These are phyloP conservation scores for Starmerella tilneyi DNA, from an alignment of 805 yeast species.

Conservation along the genomic window DNA sequence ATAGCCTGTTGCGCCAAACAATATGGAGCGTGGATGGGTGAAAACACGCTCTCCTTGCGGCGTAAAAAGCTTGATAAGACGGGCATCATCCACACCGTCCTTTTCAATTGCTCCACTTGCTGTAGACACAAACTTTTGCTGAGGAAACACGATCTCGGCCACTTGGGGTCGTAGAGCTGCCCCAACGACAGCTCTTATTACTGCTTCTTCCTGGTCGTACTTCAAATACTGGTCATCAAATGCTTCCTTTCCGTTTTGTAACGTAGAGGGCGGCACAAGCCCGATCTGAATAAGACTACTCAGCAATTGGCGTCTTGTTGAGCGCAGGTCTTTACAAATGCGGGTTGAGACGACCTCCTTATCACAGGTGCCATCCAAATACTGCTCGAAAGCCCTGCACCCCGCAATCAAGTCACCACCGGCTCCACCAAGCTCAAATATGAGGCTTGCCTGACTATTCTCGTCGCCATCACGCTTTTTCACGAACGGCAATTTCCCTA, in stretches of 20 bases:
- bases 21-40: conserved; percentile 73
- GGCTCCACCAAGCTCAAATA: conserved; percentile 32
- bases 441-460: conserved; percentile 1
- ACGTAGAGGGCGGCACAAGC: conserved; percentile 43
- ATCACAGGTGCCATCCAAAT: conserved; percentile 26
- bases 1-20: conserved; percentile 44
- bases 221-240: conserved; percentile 15
- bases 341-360: neutral
- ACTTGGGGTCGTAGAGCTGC: conserved; percentile 78
- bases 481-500: conserved; percentile 65
- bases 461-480: conserved; percentile 48
- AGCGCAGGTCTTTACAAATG: conserved; percentile 57
- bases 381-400: conserved; percentile 49
- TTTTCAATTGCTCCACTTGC: conserved; percentile 56
- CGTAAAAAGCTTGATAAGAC: conserved; percentile 60
- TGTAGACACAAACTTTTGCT: conserved; percentile 59
- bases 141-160: conserved; percentile 73
- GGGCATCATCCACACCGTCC: conserved; percentile 76
- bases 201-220: conserved; percentile 44
- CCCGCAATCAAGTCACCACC: conserved; percentile 71
- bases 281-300: conserved; percentile 69
- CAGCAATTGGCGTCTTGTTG: conserved; percentile 60
- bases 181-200: conserved; percentile 59
- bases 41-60: conserved; percentile 64
- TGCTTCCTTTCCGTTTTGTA: neutral